Conservation (phyloP, 441 rosid species). For the Corymbia citriodora region DNA sequence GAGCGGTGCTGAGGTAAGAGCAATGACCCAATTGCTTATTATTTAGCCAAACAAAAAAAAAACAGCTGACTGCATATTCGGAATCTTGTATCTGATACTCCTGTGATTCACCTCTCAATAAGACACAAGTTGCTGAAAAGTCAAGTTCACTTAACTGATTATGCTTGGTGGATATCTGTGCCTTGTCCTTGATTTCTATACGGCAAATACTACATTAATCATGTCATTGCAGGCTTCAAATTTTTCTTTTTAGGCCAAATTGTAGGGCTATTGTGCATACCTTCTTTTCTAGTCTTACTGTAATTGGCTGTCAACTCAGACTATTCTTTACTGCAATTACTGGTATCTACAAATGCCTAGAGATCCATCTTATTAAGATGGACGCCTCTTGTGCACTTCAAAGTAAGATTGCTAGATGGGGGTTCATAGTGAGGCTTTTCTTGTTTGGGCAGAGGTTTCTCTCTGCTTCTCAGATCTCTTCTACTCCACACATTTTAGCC, state of each 20-base stretch:
- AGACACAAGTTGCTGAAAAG: not conserved
- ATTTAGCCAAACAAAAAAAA: not conserved
- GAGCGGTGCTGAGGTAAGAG: constrained; percentile 41
- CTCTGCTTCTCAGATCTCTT: not conserved
- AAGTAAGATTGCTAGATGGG: not conserved
- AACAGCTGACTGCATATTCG: not conserved
- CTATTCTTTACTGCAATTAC: not conserved
- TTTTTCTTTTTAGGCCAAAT: not conserved
- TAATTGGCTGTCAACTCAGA: not conserved
- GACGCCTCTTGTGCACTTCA: not conserved
- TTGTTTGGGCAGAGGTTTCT: not conserved
- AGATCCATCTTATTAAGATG: not conserved
- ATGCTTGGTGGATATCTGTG: not conserved
- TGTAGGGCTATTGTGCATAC: not conserved
- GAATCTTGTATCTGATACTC: not conserved
- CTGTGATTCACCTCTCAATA: not conserved
- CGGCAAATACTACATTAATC: not conserved
- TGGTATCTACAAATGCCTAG: not conserved
- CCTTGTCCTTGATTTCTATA: not conserved
- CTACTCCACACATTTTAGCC: not conserved
- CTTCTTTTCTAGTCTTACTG: not conserved
- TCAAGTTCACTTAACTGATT: not conserved
- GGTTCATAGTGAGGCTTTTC: not conserved
- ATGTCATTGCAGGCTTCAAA: not conserved
- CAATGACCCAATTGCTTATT: not conserved